phyloP scores from a whole-genome alignment of 805 yeast species.

The Yamadazyma takamatsuzukensis region DNA sequence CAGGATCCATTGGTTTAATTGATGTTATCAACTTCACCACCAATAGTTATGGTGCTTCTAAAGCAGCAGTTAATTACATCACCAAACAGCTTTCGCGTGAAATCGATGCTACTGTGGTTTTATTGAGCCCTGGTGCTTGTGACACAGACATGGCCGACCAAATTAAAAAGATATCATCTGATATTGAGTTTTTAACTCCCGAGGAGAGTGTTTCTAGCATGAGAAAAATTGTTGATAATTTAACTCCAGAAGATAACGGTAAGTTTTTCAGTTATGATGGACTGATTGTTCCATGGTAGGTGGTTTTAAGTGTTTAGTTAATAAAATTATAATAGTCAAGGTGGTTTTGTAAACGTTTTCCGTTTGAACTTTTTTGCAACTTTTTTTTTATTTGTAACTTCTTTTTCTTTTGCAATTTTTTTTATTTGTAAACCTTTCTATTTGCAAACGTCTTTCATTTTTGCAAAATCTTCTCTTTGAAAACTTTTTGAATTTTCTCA shows the following conservation, averaged over 20 bases:
- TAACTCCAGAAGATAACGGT: slow-evolving; percentile 6
- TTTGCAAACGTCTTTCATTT: too few species aligned
- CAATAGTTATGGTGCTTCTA: slow-evolving; percentile 30
- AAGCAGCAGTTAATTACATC: slow-evolving; percentile 31
- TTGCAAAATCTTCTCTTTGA: too few species aligned
- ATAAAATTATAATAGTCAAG: too few species aligned
- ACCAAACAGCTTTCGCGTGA: slow-evolving; percentile 21
- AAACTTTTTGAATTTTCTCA: too few species aligned
- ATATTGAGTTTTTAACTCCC: slow-evolving; percentile 4
- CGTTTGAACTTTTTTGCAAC: too few species aligned
- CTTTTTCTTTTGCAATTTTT: too few species aligned
- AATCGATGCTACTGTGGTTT: slow-evolving; percentile 2
- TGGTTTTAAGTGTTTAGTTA: too few species aligned
- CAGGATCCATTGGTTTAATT: slow-evolving; percentile 7
- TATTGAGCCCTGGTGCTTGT: slow-evolving; percentile 38
- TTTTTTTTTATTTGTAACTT: too few species aligned
- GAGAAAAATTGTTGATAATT: slow-evolving; percentile 3
- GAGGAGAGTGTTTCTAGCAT: slow-evolving; percentile 1
- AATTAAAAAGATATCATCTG: background rate
- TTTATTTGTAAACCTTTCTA: too few species aligned
- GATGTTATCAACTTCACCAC: background rate
- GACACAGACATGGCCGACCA: slow-evolving; percentile 25
- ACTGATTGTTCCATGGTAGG: too few species aligned
- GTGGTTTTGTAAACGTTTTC: too few species aligned
- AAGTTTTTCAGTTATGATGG: slow-evolving; percentile 5